Evolutionary conservation across 2,329 filamentous ascomycete genomes (phyloP).

Genomic region (Penicillium digitatum): DNA sequence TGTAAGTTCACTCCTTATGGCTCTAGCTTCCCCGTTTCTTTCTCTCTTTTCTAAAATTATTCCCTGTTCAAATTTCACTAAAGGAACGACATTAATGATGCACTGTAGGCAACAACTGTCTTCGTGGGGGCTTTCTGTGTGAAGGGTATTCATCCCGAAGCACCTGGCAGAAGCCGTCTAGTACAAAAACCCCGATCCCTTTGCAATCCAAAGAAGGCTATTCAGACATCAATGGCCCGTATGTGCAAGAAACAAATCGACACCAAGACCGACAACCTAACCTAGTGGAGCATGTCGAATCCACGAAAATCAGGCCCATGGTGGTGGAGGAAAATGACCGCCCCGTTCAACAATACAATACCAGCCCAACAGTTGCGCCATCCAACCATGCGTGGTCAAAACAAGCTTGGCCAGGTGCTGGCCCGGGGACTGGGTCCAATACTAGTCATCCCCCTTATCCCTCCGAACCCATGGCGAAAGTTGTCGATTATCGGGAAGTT

Average conservation of each 20-base stretch:
- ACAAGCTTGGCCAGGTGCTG: conserved; percentile 33
- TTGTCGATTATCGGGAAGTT: conserved; percentile 38
- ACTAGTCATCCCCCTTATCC: conserved; percentile 37
- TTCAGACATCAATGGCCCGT: conserved; percentile 36
- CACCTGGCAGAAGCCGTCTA: conserved; percentile 73
- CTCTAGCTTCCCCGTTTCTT: background rate
- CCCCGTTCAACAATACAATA: conserved; percentile 36
- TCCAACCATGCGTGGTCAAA: conserved; percentile 41
- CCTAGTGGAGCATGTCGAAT: conserved; percentile 38
- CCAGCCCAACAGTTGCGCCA: conserved; percentile 38
- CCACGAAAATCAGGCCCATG: conserved; percentile 46
- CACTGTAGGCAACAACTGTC: conserved; percentile 73
- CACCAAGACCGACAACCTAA: conserved; percentile 39
- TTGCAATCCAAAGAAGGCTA: conserved; percentile 76
- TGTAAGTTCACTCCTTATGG: conserved; percentile 57
- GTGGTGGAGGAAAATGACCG: conserved; percentile 46
- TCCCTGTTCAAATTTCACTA: conserved; percentile 8
- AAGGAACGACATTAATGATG: conserved; percentile 12
- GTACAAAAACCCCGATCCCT: conserved; percentile 64
- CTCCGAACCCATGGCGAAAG: conserved; percentile 38
- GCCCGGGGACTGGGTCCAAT: background rate
- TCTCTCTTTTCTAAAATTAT: conserved; percentile 7
- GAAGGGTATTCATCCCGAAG: conserved; percentile 82
- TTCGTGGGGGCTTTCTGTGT: conserved; percentile 83
- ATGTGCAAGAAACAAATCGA: conserved; percentile 38